Percentiles rank a stretch among this genome's conserved stretches.
phyloP scores from a whole-genome alignment of 768 basidiomycete species.

The Boletus subcaerulescens region DNA sequence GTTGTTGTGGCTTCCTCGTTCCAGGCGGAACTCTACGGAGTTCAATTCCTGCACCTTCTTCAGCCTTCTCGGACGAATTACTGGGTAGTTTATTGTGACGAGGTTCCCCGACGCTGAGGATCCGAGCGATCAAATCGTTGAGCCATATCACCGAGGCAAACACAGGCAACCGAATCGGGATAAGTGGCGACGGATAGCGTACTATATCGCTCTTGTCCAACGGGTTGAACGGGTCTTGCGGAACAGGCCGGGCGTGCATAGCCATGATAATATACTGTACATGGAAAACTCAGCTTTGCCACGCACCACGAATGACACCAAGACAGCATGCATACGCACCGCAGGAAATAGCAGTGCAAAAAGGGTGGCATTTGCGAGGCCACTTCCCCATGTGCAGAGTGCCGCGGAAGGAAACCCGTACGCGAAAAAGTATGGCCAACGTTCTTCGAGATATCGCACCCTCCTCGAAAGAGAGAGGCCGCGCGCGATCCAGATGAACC shows the following conservation, averaged over 20 bases:
- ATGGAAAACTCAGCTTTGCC: conserved; percentile 5
- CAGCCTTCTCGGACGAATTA: conserved; percentile 55
- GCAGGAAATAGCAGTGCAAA: conserved; percentile 82
- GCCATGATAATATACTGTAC: conserved; percentile 83
- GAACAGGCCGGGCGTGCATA: conserved; percentile 71
- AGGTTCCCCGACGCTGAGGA: conserved; percentile 41
- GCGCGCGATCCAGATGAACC: conserved; percentile 77
- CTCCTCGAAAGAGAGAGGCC: conserved; percentile 66
- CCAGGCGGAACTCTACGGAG: conserved; percentile 14
- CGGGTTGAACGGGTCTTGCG: conserved; percentile 70
- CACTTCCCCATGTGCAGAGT: conserved; percentile 69
- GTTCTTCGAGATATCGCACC: conserved; percentile 76
- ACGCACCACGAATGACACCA: background rate
- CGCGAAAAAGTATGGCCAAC: conserved; percentile 86
- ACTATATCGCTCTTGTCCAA: conserved; percentile 38
- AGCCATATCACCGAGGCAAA: conserved; percentile 72
- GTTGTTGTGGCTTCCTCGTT: conserved; percentile 12
- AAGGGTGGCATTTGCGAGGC: conserved; percentile 75
- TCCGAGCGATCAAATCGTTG: conserved; percentile 65
- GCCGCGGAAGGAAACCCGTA: conserved; percentile 79
- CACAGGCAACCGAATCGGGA: conserved; percentile 78
- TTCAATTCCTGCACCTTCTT: conserved; percentile 51
- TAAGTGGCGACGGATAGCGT: conserved; percentile 68
- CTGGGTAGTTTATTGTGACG: conserved; percentile 35
- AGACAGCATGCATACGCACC: conserved; percentile 40